Base-by-base conservation (phyloP, 2,329 filamentous ascomycete genomes). In the Aspergillus carbonarius region DNA sequence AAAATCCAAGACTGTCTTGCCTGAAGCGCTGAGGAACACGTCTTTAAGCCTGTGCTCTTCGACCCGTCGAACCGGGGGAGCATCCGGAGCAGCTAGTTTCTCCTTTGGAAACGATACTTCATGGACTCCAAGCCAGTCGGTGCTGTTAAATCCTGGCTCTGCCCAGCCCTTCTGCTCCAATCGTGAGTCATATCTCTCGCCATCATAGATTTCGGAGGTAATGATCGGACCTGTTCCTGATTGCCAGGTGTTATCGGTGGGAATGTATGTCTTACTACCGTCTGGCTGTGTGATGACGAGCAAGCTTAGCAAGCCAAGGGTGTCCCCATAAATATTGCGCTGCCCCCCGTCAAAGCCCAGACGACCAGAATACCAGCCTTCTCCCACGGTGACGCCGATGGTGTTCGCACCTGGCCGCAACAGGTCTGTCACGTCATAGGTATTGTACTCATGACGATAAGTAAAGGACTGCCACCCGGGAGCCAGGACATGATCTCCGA, bases 1-100 rank as follows among this genome's bases (percentile, higher is more conserved):
- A 68, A 86, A 85, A 57, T 86, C 83, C 25, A 86, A 59, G 1
- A 85, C 70, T 0, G 73, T 79, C 63, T 82, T 82, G 3, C 81
- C 81, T 0, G 77, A 77, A 0, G 74, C 69, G 0, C 74, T 74
- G 2, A 47, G 63, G 32, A 75, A 68, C 7, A 75, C 68, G 0
- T 66, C 52, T 4, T 58, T 54, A 0, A 74, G 70, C 27, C 63
- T 63, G 23, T 72, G 32, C 42, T 66, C 67, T 60, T 77, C 69
- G 1, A 69, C 67, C 4, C 66, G 64, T n/a, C 78, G 72, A 0
- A 83, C 76, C 0, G 82, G 81, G 2, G 81, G 75, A 0, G 68
- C 74, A 59, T 79, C 76, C 0, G 79, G 72, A 5, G 78, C 63
- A 7, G 73, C 69, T 3, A 83, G 68, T 4, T 46, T 9, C 66